Base-by-base conservation (phyloP, 2,329 filamentous ascomycete genomes). In the Parascedosporium putredinis region DNA sequence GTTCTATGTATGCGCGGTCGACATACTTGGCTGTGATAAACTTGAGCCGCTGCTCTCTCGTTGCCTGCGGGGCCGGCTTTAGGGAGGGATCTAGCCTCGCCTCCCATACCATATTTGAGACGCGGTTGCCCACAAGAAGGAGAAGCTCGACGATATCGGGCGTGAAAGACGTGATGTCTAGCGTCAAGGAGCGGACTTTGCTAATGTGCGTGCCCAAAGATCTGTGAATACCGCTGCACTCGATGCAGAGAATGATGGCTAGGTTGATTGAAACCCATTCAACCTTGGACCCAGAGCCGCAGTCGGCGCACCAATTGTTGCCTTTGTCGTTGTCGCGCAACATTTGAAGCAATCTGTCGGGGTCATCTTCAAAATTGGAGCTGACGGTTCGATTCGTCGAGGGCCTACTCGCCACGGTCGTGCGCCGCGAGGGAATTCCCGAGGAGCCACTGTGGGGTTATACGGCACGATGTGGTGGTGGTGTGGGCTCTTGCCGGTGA, bases 221-320 rank as follows among this genome's bases (percentile, higher is more conserved):
- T 38, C 93, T 83, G 66, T 98, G 93, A 54, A 98, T 96, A 55
- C 93, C 93, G 62, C 90, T 95, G 68, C 93, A 98, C 66, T 98
- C 91, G 62, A 96, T 96, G 69, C 93, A 98, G 18, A 98, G 77
- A 49, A 98, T 84, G 52, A 98, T 95, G 43, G 88, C 93, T 4
- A 98, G 75, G 60, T 98, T 98, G 67, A 98, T 95, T 0, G 93
- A 97, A 24, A 97, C 93, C 93, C 93, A 98, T 66, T 98, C 93
- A 20, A 95, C 90, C 69, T 96, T 97, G 60, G 83, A 79, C 29
- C 86, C 84, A 6, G 89, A 94, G 9, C 88, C 87, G 62, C 93
- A 98, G 64, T 98, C 93, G 14, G 93, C 93, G 63, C 93, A 98
- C 78, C 85, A 86, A 57, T 81, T 84, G 66, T 98, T 98, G 36